phyloP scores from a whole-genome alignment of 352 stramenopile genomes.

The Phytophthora melonis region DNA sequence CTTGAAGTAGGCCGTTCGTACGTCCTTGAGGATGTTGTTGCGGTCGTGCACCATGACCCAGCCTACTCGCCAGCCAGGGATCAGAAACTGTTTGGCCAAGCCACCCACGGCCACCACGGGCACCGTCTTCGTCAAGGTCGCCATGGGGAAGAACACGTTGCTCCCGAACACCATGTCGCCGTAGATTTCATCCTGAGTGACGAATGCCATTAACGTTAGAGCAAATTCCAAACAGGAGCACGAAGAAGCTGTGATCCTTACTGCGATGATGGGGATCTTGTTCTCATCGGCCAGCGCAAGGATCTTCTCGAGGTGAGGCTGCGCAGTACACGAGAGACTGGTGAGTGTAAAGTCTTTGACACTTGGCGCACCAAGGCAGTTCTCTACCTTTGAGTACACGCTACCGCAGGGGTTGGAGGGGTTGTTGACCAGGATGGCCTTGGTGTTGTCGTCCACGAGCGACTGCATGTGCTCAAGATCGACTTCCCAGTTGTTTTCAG shows the following conservation, averaged over 20 bases:
- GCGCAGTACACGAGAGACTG: neutral
- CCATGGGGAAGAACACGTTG: constrained; percentile 87
- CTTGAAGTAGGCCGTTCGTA: constrained; percentile 91
- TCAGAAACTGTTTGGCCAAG: constrained; percentile 96
- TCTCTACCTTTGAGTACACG: constrained; percentile 89
- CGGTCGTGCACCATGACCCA: constrained; percentile 96
- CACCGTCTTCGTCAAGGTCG: constrained; percentile 79
- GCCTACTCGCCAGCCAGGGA: constrained; percentile 96
- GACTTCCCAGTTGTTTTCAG: constrained; percentile 92
- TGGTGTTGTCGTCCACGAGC: constrained; percentile 87
- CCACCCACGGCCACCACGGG: constrained; percentile 84
- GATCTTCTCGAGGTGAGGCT: constrained; percentile 78
- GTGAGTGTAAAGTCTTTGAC: neutral
- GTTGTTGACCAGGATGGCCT: constrained; percentile 96
- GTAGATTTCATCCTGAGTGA: constrained; percentile 80
- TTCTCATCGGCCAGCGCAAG: constrained; percentile 81
- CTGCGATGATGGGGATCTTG: constrained; percentile 94
- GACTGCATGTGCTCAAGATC: constrained; percentile 93
- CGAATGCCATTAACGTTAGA: neutral
- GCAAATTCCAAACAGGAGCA: neutral
- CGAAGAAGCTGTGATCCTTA: constrained; percentile 46
- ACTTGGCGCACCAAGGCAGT: neutral
- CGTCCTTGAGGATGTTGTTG: constrained; percentile 74
- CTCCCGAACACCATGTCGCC: constrained; percentile 84
- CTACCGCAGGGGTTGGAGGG: constrained; percentile 95